Evolutionary conservation across 1,139 yeast species (phyloP).

Genomic region (Suhomyces atakaporum): DNA sequence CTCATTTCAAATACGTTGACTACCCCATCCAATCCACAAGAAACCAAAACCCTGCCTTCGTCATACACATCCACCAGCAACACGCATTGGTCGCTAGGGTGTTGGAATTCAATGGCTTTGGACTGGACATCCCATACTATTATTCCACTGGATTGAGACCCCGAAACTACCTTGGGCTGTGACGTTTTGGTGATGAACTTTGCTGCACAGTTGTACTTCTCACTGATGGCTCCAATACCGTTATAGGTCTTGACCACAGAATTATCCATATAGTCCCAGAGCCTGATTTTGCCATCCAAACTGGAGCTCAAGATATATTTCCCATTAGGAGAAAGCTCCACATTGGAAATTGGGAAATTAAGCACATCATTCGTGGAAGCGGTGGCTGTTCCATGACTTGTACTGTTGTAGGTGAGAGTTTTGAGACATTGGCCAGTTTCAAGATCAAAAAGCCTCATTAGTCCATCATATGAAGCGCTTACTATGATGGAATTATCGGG

Average conservation of each 20-base stretch:
- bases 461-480: conserved; percentile 90
- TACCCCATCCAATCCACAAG: conserved; percentile 34
- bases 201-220: conserved; percentile 51
- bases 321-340: conserved; percentile 79
- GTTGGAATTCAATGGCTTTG: conserved; percentile 49
- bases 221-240: conserved; percentile 43
- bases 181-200: conserved; percentile 41
- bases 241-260: conserved; percentile 74
- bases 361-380: conserved; percentile 55
- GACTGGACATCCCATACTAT: conserved; percentile 77
- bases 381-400: conserved; percentile 58
- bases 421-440: conserved; percentile 89
- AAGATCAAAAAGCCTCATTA: conserved; percentile 84
- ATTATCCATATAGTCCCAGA: conserved; percentile 84
- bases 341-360: conserved; percentile 70
- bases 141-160: conserved; percentile 62
- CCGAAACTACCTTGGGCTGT: conserved; percentile 57
- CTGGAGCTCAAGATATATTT: conserved; percentile 77
- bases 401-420: conserved; percentile 73
- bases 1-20: conserved; percentile 29
- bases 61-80: conserved; percentile 48
- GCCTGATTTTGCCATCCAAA: conserved; percentile 72
- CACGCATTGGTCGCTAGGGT: conserved; percentile 42
- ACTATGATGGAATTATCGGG: conserved; percentile 83
- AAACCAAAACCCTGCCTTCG: conserved; percentile 41